Evolutionary conservation across 2,329 filamentous ascomycete genomes (phyloP).

Genomic region (Podosphaera fusca): DNA sequence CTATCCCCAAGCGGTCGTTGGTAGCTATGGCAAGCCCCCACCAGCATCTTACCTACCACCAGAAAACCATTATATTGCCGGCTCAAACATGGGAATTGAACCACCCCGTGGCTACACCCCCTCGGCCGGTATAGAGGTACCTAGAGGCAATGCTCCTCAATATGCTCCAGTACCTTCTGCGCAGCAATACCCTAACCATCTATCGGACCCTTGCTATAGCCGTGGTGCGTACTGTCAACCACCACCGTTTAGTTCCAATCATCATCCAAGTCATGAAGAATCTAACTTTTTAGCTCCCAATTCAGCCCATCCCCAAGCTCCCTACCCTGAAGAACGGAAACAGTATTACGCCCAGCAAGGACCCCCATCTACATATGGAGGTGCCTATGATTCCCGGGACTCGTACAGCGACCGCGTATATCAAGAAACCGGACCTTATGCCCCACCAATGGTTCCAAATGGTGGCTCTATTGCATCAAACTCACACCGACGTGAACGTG

Average conservation of each 20-base stretch:
- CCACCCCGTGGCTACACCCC: slow-evolving; percentile 5
- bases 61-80: slow-evolving; percentile 13
- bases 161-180: slow-evolving; percentile 16
- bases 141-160: slow-evolving; percentile 4
- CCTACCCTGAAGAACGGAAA: not conserved
- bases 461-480: slow-evolving; percentile 10
- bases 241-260: slow-evolving; percentile 5
- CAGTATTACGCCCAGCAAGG: not conserved
- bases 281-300: slow-evolving; percentile 15
- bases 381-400: slow-evolving; percentile 10
- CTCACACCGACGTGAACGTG: slow-evolving; percentile 9
- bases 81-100: slow-evolving; percentile 8
- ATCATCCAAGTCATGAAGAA: slow-evolving; percentile 8
- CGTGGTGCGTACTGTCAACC: slow-evolving; percentile 31
- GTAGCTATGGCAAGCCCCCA: not conserved
- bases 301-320: not conserved
- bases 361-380: slow-evolving; percentile 6
- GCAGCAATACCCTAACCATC: slow-evolving; percentile 19
- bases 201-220: slow-evolving; percentile 31
- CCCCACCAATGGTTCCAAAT: slow-evolving; percentile 8
- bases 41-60: slow-evolving; percentile 2
- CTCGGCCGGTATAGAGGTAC: slow-evolving; percentile 5
- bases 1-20: slow-evolving; percentile 9
- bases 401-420: slow-evolving; percentile 7
- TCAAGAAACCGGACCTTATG: slow-evolving; percentile 8